A percentile compares a stretch with the other conserved stretches of the same genome.
These are phyloP conservation scores for Starmera dryadoides DNA, from an alignment of 805 yeast species.

Conservation along the genomic window DNA sequence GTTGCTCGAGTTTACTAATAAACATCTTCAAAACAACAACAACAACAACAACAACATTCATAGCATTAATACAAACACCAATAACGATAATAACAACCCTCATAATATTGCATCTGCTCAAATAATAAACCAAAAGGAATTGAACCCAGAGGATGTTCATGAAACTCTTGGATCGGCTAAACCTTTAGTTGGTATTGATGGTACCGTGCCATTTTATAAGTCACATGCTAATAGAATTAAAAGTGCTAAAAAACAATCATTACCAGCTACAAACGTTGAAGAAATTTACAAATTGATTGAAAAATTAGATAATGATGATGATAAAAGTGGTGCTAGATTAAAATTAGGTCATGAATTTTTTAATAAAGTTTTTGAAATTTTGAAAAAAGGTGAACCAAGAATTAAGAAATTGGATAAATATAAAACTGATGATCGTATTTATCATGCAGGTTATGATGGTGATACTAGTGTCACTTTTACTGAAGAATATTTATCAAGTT, in stretches of 20 bases:
- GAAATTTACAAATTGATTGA: neutral
- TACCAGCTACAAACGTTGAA: neutral
- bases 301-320: slow-evolving; percentile 18
- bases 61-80: too few species aligned
- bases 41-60: too few species aligned
- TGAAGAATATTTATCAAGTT: slow-evolving; percentile 44
- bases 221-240: slow-evolving; percentile 10
- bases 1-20: neutral
- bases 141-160: slow-evolving; percentile 2
- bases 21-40: too few species aligned
- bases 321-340: slow-evolving; percentile 25
- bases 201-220: slow-evolving; percentile 19
- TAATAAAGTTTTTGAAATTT: slow-evolving; percentile 31
- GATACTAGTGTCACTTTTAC: slow-evolving; percentile 35
- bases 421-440: slow-evolving; percentile 37
- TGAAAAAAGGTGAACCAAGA: slow-evolving; percentile 38
- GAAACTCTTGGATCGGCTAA: neutral
- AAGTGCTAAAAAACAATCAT: neutral
- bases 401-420: slow-evolving; percentile 36
- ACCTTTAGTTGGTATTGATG: slow-evolving; percentile 3
- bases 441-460: slow-evolving; percentile 46
- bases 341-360: slow-evolving; percentile 35
- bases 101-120: neutral
- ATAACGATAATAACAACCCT: neutral
- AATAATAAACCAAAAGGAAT: slow-evolving; percentile 3